Evolutionary conservation across 75 land plant species (phyloP).

Genomic region (Pinus tabuliformis): DNA sequence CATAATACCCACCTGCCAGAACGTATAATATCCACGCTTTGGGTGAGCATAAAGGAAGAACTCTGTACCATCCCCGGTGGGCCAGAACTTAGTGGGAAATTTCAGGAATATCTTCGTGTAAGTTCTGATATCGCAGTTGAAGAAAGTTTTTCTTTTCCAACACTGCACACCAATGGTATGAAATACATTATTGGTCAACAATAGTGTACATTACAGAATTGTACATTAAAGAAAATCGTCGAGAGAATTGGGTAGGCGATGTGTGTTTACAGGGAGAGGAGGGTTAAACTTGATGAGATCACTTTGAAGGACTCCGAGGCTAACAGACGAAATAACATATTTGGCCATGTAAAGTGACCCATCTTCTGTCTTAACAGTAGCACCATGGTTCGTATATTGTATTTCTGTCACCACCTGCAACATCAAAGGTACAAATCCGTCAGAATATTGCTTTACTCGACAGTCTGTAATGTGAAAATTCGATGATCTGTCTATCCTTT

Average conservation of each 20-base stretch:
- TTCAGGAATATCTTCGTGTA: too few relatives aligned
- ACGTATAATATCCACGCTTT: too few relatives aligned
- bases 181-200: too few relatives aligned
- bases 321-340: conserved; percentile 62
- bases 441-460: background rate
- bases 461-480: background rate
- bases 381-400: conserved; percentile 33
- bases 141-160: too few relatives aligned
- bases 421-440: background rate
- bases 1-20: background rate
- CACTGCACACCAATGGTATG: too few relatives aligned
- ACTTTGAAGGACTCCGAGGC: conserved; percentile 80
- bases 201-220: too few relatives aligned
- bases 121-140: too few relatives aligned
- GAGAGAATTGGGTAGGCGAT: background rate
- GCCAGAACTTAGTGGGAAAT: too few relatives aligned
- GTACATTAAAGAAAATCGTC: background rate
- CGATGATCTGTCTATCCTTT: background rate
- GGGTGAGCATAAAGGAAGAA: too few relatives aligned
- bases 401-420: conserved; percentile 62
- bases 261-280: conserved; percentile 58
- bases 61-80: too few relatives aligned
- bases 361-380: conserved; percentile 67
- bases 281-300: conserved; percentile 66
- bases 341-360: conserved; percentile 54